These are phyloP conservation scores for Heliosperma pusillum DNA, from an alignment of 148 eudicot species.

Conservation along the genomic window DNA sequence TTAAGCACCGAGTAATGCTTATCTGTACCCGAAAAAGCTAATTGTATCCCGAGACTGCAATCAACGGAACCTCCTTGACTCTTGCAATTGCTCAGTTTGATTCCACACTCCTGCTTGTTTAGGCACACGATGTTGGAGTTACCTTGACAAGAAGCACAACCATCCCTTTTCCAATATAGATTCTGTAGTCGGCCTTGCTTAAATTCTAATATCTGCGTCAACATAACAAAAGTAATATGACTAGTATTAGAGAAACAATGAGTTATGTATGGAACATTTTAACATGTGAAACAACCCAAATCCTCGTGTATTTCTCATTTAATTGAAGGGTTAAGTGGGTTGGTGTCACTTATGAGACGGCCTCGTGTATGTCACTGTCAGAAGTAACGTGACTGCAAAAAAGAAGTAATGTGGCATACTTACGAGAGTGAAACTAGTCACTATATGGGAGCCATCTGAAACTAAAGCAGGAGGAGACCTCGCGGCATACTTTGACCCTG, in stretches of 20 bases:
- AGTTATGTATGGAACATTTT: background rate
- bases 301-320: no score
- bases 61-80: slow-evolving; percentile 66
- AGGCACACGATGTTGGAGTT: slow-evolving; percentile 69
- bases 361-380: background rate
- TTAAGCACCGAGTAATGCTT: slow-evolving; percentile 67
- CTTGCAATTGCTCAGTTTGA: slow-evolving; percentile 55
- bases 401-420: slow-evolving; percentile 22
- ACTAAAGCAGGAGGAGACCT: slow-evolving; percentile 83
- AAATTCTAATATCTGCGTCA: slow-evolving; percentile 66
- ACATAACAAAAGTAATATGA: background rate
- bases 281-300: no score
- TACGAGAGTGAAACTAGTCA: slow-evolving; percentile 95
- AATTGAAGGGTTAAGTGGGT: no score
- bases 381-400: background rate
- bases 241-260: background rate
- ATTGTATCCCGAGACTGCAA: slow-evolving; percentile 82
- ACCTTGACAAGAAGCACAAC: slow-evolving; percentile 76
- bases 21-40: slow-evolving; percentile 91
- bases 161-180: slow-evolving; percentile 90
- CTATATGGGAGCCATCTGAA: slow-evolving; percentile 55
- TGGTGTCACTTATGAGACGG: no score
- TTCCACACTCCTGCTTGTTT: slow-evolving; percentile 77
- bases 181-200: slow-evolving; percentile 77
- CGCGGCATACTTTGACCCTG: slow-evolving; percentile 93